Percentiles rank a stretch among this genome's conserved stretches.
phyloP scores from a whole-genome alignment of 768 basidiomycete genomes.

The Leccinellum luteum region DNA sequence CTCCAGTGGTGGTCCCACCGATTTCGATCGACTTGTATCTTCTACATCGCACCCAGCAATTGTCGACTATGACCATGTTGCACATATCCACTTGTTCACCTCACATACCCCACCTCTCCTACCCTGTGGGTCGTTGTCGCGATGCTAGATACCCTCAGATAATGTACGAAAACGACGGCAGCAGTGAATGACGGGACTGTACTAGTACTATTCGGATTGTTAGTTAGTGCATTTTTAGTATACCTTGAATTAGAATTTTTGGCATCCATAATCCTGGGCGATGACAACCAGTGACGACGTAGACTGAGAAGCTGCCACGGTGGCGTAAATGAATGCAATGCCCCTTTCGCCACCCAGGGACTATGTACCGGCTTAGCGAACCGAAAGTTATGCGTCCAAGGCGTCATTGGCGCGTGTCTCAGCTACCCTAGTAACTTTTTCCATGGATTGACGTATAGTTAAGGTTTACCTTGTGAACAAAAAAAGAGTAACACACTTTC shows the following conservation, averaged over 20 bases:
- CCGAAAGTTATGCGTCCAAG: slow-evolving; percentile 11
- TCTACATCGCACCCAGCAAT: slow-evolving; percentile 21
- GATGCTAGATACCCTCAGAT: slow-evolving; percentile 34
- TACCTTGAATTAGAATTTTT: slow-evolving; percentile 38
- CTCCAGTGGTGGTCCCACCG: slow-evolving; percentile 7
- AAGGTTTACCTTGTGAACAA: slow-evolving; percentile 22
- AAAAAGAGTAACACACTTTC: slow-evolving; percentile 2
- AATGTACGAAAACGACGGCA: slow-evolving; percentile 27
- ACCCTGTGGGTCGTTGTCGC: slow-evolving; percentile 26
- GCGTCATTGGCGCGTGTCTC: slow-evolving; percentile 13
- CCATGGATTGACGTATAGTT: slow-evolving; percentile 14
- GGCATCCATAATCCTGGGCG: slow-evolving; percentile 6
- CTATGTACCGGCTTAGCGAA: slow-evolving; percentile 12
- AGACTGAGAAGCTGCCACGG: slow-evolving; percentile 2
- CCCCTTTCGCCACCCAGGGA: slow-evolving; percentile 25
- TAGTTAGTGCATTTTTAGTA: slow-evolving; percentile 32
- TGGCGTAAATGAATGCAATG: slow-evolving; percentile 13
- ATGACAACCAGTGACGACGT: background rate
- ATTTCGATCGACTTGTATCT: slow-evolving; percentile 28
- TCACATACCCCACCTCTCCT: slow-evolving; percentile 14
- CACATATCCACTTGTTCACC: slow-evolving; percentile 25
- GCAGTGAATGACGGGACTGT: slow-evolving; percentile 32
- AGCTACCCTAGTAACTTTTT: slow-evolving; percentile 15
- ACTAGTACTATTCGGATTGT: slow-evolving; percentile 32
- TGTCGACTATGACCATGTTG: slow-evolving; percentile 31